Base-by-base conservation (phyloP, 345 rosid species). In the Combretum micranthum region DNA sequence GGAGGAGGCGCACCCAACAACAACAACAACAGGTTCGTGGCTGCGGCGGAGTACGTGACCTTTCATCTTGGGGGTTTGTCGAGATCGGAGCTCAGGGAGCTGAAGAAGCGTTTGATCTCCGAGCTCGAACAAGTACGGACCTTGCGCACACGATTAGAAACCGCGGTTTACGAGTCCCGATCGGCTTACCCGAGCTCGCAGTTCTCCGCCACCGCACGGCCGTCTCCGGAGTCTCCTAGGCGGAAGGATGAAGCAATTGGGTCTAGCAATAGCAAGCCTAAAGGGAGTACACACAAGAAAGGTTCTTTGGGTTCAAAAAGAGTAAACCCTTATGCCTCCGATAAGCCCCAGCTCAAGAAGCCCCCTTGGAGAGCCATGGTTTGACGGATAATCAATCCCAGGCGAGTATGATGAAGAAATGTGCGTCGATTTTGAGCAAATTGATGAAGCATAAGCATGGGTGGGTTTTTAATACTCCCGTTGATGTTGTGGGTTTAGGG, bases 401-500 rank as follows among this genome's bases (percentile, higher is more conserved):
- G 18, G 37, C 47, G 8, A 62, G 65, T 61, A 67, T 58, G 66
- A 65, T 73, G 84, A 66, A 44, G 58, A 49, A 55, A 20, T 73
- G 78, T 58, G 53, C 64, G 19, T 71, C 59, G 68, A 75, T 79
- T 15, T 61, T 79, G 78, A 46, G 52, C 32, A 76, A 68, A 62
- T 43, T 79, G 50, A 70, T 79, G 83, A 68, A 66, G 74, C 81
- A 72, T 76, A 75, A 73, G 52, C 63, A 56, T 22, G 80, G 65
- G 3, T 80, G 77, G 78, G 68, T 80, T 2, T 79, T 79, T 60
- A 79, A 68, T 59, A 39, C 21, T 12, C 83, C 88, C 1, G 85
- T 83, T 15, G 88, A 83, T 20, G 69, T 60, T 3, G 79, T 39
- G 52, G 52, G 60, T 32, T 20, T 75, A 44, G 63, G 73, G 61